Percentiles rank a stretch among this genome's conserved stretches.
These are phyloP conservation scores for Hydnomerulius pinastri DNA, from an alignment of 768 basidiomycete species.

Conservation along the genomic window DNA sequence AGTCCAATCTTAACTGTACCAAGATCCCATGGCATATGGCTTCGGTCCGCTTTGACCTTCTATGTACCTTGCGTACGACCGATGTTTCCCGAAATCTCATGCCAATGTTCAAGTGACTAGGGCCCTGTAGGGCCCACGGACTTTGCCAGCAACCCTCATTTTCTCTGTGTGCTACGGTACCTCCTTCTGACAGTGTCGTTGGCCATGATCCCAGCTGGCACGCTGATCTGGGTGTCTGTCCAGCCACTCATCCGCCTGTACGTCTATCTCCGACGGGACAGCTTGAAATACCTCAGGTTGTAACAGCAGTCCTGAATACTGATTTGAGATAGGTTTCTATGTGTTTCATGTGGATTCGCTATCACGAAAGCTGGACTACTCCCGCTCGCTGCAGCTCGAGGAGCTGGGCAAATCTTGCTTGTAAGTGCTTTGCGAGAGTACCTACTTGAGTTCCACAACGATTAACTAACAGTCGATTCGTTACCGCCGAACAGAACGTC, in stretches of 20 bases:
- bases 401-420: conserved; percentile 62
- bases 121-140: too few relatives aligned
- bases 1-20: too few relatives aligned
- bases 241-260: conserved; percentile 63
- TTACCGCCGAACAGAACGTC: conserved; percentile 43
- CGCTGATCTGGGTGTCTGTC: conserved; percentile 63
- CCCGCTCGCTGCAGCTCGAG: conserved; percentile 55
- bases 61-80: not conserved
- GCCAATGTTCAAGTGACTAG: not conserved
- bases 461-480: not conserved
- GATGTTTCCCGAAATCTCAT: not conserved
- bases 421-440: conserved; percentile 26
- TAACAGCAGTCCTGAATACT: conserved; percentile 4
- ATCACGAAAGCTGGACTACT: conserved; percentile 65
- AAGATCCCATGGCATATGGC: too few relatives aligned
- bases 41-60: not conserved
- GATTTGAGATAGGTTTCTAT: conserved; percentile 47
- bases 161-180: not conserved
- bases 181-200: not conserved
- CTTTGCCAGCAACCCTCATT: not conserved
- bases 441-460: too few relatives aligned
- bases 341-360: conserved; percentile 54
- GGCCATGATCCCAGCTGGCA: conserved; percentile 37
- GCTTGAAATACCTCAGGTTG: too few relatives aligned
- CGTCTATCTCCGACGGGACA: conserved; percentile 23